These are phyloP conservation scores for Populus hybrid DNA, from an alignment of 441 rosid species.

Conservation along the genomic window DNA sequence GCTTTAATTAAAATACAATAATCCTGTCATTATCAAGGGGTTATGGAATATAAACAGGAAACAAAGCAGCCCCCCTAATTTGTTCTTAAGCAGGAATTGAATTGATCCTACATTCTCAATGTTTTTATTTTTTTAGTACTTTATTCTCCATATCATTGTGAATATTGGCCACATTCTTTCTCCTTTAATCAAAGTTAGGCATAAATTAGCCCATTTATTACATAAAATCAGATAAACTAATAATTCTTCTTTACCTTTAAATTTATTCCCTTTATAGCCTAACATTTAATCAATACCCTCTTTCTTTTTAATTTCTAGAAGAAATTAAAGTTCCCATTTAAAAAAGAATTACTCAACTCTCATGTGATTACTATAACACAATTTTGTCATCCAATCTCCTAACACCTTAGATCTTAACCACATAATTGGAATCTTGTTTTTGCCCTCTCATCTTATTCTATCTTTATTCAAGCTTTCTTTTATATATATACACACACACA, in stretches of 20 bases:
- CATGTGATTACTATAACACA: background rate
- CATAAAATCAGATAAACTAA: conserved; percentile 7
- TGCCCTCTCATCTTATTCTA: too few relatives aligned
- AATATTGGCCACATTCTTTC: conserved; percentile 19
- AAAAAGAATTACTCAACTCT: background rate
- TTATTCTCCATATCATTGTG: conserved; percentile 29
- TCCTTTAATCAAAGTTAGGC: conserved; percentile 31
- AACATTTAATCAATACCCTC: background rate
- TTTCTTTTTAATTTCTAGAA: background rate
- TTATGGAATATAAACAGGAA: conserved; percentile 10
- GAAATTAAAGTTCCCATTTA: background rate
- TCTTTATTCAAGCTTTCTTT: too few relatives aligned
- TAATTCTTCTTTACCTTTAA: conserved; percentile 16
- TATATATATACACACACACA: too few relatives aligned
- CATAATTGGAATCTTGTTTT: too few relatives aligned
- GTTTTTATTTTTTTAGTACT: conserved; percentile 6
- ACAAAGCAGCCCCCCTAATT: background rate
- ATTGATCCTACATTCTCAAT: conserved; percentile 26
- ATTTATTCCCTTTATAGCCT: conserved; percentile 16
- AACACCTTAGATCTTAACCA: too few relatives aligned
- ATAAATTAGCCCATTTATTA: conserved; percentile 11
- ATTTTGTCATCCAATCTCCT: background rate
- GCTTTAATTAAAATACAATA: background rate
- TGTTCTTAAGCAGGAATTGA: background rate
- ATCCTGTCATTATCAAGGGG: conserved; percentile 10